Conservation (phyloP, 2,329 filamentous ascomycete species). For the Rhexocercosporidium sp. region DNA sequence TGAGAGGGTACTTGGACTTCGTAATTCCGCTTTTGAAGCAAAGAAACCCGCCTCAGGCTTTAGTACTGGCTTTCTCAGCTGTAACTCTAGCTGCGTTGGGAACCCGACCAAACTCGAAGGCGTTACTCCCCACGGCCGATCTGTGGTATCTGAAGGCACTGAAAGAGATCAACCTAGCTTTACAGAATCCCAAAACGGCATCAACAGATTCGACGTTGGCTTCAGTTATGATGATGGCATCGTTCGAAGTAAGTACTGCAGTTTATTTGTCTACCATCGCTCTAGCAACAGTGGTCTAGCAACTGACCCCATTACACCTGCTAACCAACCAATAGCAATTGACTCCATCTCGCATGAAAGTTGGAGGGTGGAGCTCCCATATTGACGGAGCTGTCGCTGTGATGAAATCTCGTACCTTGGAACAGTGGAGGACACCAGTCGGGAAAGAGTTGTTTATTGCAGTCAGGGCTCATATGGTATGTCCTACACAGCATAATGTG, state of each 20-base stretch:
- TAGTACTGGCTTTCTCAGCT: conserved; percentile 52
- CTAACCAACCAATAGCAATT: conserved; percentile 44
- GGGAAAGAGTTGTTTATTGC: conserved; percentile 62
- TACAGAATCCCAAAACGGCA: conserved; percentile 54
- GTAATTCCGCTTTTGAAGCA: conserved; percentile 58
- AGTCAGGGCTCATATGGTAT: conserved; percentile 63
- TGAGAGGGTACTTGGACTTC: conserved; percentile 63
- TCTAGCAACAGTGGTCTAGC: background rate
- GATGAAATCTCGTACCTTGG: conserved; percentile 58
- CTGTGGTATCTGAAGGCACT: conserved; percentile 59
- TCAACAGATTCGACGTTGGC: conserved; percentile 60
- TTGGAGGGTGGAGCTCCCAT: conserved; percentile 64
- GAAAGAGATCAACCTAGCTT: conserved; percentile 54
- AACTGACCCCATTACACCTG: background rate
- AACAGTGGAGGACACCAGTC: conserved; percentile 55
- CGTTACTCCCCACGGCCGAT: conserved; percentile 48
- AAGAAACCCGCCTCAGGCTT: conserved; percentile 40
- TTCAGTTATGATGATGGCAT: conserved; percentile 60
- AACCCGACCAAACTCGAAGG: conserved; percentile 50
- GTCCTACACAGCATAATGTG: conserved; percentile 13
- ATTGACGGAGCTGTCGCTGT: conserved; percentile 64
- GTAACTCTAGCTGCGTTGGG: conserved; percentile 61
- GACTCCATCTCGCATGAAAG: conserved; percentile 57
- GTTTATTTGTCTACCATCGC: background rate
- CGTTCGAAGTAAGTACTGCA: conserved; percentile 57